A percentile compares a stretch with the other conserved stretches of the same genome.
phyloP scores from a whole-genome alignment of 2,329 filamentous ascomycete species.

The Davidsoniella australis region DNA sequence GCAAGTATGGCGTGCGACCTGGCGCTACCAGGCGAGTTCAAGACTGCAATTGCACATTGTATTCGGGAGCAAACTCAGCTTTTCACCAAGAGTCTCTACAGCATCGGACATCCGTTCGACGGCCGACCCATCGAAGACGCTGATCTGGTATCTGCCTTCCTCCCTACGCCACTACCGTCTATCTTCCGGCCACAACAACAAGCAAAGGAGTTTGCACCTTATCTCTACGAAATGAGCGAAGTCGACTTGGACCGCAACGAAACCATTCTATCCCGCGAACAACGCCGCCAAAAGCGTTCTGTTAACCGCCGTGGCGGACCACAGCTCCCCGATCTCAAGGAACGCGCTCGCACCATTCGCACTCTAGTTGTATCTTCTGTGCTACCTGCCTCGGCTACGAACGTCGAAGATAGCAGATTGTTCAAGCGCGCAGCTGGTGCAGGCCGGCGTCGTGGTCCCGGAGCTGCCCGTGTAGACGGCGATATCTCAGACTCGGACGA shows the following conservation, averaged over 20 bases:
- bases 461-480: conserved; percentile 36
- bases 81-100: conserved; percentile 85
- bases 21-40: conserved; percentile 85
- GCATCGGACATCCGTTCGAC: conserved; percentile 86
- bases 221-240: conserved; percentile 85
- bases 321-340: conserved; percentile 86
- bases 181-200: conserved; percentile 84
- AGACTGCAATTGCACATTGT: conserved; percentile 91
- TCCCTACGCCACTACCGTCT: conserved; percentile 64
- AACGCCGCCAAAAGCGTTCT: conserved; percentile 84
- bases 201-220: conserved; percentile 86
- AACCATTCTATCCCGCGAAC: conserved; percentile 81
- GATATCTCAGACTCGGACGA: conserved; percentile 79
- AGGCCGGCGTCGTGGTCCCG: conserved; percentile 26
- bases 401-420: conserved; percentile 68
- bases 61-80: conserved; percentile 92
- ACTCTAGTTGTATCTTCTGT: conserved; percentile 86
- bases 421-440: conserved; percentile 59
- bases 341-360: conserved; percentile 80
- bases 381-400: conserved; percentile 67
- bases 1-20: conserved; percentile 76
- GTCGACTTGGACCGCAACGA: conserved; percentile 80
- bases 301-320: conserved; percentile 87
- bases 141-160: conserved; percentile 69
- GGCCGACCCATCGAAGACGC: conserved; percentile 83